These are phyloP conservation scores for Xylaria bambusicola DNA, from an alignment of 495 filamentous ascomycete genomes.

Conservation along the genomic window DNA sequence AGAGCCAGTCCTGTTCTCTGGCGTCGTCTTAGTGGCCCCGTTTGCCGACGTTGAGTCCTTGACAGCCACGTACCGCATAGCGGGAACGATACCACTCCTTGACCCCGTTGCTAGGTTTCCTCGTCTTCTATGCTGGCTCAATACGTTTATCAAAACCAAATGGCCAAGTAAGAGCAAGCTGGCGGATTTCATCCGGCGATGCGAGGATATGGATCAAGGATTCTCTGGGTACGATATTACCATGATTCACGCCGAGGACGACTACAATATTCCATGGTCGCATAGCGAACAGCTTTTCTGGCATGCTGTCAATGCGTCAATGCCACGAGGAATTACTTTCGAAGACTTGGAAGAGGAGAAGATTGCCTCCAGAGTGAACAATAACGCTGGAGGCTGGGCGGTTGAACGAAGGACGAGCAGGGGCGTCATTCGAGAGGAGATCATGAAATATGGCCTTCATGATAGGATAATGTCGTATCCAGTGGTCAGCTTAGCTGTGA, in stretches of 20 bases:
- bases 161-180: conserved; percentile 30
- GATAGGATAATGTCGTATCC: background rate
- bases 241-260: conserved; percentile 61
- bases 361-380: background rate
- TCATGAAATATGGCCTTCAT: background rate
- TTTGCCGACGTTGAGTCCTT: conserved; percentile 65
- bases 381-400: background rate
- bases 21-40: conserved; percentile 63
- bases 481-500: background rate
- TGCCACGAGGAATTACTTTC: conserved; percentile 31
- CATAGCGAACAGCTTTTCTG: conserved; percentile 46
- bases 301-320: conserved; percentile 43
- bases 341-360: conserved; percentile 17
- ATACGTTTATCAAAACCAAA: conserved; percentile 25
- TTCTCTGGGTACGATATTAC: conserved; percentile 46
- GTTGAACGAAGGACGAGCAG: background rate
- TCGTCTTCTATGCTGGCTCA: conserved; percentile 26
- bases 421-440: background rate
- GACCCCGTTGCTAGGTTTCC: conserved; percentile 56
- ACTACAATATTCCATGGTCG: conserved; percentile 62
- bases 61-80: conserved; percentile 64
- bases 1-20: conserved; percentile 44
- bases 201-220: conserved; percentile 34
- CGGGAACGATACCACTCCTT: conserved; percentile 66
- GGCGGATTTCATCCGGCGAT: conserved; percentile 26